These are phyloP conservation scores for Saturnispora quitensis DNA, from an alignment of 805 yeast genomes.

Conservation along the genomic window DNA sequence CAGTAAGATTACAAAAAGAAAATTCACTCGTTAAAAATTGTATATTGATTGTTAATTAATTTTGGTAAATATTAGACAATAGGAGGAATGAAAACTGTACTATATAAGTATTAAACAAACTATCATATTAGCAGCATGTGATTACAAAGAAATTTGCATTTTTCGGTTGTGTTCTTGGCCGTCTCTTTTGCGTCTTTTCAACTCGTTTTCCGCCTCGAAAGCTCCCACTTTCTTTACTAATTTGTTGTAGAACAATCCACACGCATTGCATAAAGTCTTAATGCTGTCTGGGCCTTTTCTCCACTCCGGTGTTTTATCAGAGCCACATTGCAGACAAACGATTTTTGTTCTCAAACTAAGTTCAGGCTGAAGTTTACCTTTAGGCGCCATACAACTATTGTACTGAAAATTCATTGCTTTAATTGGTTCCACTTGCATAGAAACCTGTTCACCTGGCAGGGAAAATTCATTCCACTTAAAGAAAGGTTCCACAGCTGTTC, in stretches of 20 bases:
- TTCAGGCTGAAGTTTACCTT: slow-evolving; percentile 29
- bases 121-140: background rate
- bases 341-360: slow-evolving; percentile 25
- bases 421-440: slow-evolving; percentile 26
- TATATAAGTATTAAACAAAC: background rate
- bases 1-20: slow-evolving; percentile 3
- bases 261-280: slow-evolving; percentile 81
- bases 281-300: slow-evolving; percentile 81
- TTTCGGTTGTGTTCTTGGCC: slow-evolving; percentile 26
- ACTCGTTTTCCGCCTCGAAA: slow-evolving; percentile 32
- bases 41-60: background rate
- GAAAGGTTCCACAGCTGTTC: slow-evolving; percentile 1
- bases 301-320: slow-evolving; percentile 84
- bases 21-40: background rate
- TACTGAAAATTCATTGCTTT: slow-evolving; percentile 14
- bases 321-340: slow-evolving; percentile 62
- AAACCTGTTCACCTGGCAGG: slow-evolving; percentile 22
- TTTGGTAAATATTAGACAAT: background rate
- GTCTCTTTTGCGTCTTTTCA: slow-evolving; percentile 23
- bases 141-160: background rate
- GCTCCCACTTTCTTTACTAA: slow-evolving; percentile 40
- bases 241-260: slow-evolving; percentile 72
- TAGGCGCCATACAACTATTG: slow-evolving; percentile 18
- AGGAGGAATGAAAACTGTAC: background rate
- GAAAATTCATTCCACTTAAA: slow-evolving; percentile 1